These are phyloP conservation scores for Aspergillus leporis DNA, from an alignment of 495 filamentous ascomycete species.

Conservation along the genomic window DNA sequence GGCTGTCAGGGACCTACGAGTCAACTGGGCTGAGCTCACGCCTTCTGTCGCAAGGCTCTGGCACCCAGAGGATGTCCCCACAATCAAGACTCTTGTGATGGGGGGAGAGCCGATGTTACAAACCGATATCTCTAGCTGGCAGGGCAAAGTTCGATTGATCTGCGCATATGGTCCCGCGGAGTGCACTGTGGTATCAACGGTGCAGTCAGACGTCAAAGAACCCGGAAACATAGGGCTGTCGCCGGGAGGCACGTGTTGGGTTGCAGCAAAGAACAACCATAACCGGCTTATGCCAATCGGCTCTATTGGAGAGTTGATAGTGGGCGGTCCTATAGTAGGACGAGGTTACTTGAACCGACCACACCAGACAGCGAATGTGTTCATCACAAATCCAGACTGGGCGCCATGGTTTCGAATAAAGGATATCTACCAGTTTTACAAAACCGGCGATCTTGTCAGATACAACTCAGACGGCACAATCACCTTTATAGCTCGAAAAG, in stretches of 20 bases:
- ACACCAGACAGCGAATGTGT: conserved; percentile 40
- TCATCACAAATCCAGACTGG: conserved; percentile 49
- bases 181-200: conserved; percentile 45
- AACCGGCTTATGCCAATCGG: conserved; percentile 48
- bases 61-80: conserved; percentile 27
- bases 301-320: conserved; percentile 50
- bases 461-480: conserved; percentile 48
- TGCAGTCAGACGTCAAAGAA: neutral
- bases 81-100: conserved; percentile 35
- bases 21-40: conserved; percentile 35
- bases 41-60: conserved; percentile 45
- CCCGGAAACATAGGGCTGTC: conserved; percentile 1
- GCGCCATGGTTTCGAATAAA: neutral
- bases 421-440: conserved; percentile 43
- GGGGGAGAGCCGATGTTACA: conserved; percentile 30
- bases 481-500: conserved; percentile 49
- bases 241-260: conserved; percentile 32
- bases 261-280: conserved; percentile 46
- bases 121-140: conserved; percentile 19
- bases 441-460: conserved; percentile 54
- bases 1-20: conserved; percentile 22
- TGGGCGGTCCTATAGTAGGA: conserved; percentile 52
- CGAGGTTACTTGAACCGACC: conserved; percentile 46
- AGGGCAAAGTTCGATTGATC: conserved; percentile 8
- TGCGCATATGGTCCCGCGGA: conserved; percentile 43